Base-by-base conservation (phyloP, 345 rosid species). In the Anastatica hierochuntica region DNA sequence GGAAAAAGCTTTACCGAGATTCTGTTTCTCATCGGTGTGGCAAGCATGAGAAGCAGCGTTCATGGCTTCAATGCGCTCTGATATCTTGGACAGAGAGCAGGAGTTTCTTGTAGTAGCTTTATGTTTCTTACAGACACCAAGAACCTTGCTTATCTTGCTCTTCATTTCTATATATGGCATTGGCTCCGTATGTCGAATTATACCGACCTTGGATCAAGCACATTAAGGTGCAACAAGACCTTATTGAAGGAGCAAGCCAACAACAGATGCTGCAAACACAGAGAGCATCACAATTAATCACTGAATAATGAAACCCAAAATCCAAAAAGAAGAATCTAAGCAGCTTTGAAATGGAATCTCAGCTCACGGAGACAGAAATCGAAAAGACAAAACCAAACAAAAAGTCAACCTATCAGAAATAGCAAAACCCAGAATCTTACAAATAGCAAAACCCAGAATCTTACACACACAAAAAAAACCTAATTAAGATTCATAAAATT, bases 151-250 rank as follows among this genome's bases (percentile, higher is more conserved):
- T 33, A 55, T 67, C 43, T 67, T 67, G 61, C 66, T 60, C 57
- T 67, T 67, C 72, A 67, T 67, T 54, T 67, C 72, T 46, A 53
- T 50, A 40, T 46, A 67, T 67, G 66, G 72, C 72, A 67, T 67
- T 67, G 53, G 66, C 72, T 53, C 72, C 30, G 38, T 66, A 29
- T 31, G 23, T 38, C 24, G n/a, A 45, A 13, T n/a, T n/a, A n/a
- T n/a, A n/a, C n/a, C n/a, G n/a, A 58, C 53, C 55, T 58, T 21
- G 13, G 37, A 31, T 24, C 43, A 6, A 45, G 50, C 51, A 45
- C 44, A 27, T 52, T 13, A 7, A 14, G 7, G 37, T 10, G 38
- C 12, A 49, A 35, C 11, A 0, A 23, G 27, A 18, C 55, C 48
- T 52, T 52, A 16, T 3, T 8, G 4, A 56, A 40, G 14, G 27